These are phyloP conservation scores for Helicosporidium sp. DNA, from an alignment of 139 green algal genomes.

Conservation along the genomic window DNA sequence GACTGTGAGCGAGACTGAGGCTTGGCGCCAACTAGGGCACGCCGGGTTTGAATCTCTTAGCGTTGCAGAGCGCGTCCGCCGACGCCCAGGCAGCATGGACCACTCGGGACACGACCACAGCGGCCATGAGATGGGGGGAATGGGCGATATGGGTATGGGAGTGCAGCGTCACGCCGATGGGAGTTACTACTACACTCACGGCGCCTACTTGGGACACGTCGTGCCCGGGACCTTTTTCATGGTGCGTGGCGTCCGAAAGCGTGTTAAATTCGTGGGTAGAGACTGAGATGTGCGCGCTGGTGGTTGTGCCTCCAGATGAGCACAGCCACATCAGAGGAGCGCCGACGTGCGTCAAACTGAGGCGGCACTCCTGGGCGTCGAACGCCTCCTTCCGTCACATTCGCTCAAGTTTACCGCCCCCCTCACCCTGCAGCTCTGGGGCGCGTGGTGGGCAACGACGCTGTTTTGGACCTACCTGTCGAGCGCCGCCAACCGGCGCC, in stretches of 20 bases:
- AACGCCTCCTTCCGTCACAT: constrained; percentile 6
- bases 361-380: not conserved
- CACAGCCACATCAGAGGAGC: not conserved
- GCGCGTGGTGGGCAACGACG: constrained; percentile 26
- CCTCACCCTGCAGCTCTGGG: constrained; percentile 15
- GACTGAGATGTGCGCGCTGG: too few relatives aligned
- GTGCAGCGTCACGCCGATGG: constrained; percentile 2
- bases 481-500: not conserved
- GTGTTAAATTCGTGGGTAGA: too few relatives aligned
- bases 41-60: too few relatives aligned
- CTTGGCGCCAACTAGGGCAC: too few relatives aligned
- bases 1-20: too few relatives aligned
- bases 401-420: too few relatives aligned
- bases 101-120: not conserved
- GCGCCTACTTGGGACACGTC: constrained; percentile 24
- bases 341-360: not conserved
- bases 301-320: too few relatives aligned
- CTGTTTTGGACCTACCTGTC: constrained; percentile 12
- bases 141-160: too few relatives aligned
- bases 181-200: constrained; percentile 18
- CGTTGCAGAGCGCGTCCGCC: too few relatives aligned
- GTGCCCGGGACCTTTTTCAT: constrained; percentile 28
- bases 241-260: too few relatives aligned
- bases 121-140: too few relatives aligned
- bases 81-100: constrained; percentile 1